These are phyloP conservation scores for Ceratorhiza oryzae-sativae DNA, from an alignment of 1,284 basidiomycete species.

Conservation along the genomic window DNA sequence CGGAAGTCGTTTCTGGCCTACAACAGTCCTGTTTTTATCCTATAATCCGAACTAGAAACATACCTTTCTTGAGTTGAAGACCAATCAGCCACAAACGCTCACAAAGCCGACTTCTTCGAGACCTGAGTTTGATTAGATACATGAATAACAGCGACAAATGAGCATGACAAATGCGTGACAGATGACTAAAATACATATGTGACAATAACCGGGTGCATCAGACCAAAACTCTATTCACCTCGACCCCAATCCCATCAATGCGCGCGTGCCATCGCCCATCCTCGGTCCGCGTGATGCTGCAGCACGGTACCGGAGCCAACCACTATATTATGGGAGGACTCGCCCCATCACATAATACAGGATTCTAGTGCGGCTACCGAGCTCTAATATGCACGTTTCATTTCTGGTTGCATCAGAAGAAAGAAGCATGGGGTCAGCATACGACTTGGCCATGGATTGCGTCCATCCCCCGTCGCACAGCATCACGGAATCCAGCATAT, in stretches of 20 bases:
- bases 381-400: slow-evolving; percentile 15
- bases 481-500: slow-evolving; percentile 13
- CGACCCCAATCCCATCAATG: background rate
- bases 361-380: background rate
- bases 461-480: background rate
- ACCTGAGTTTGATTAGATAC: background rate
- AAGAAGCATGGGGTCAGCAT: slow-evolving; percentile 10
- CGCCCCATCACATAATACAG: background rate
- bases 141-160: background rate
- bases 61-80: background rate
- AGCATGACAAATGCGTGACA: slow-evolving; percentile 22
- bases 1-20: no score
- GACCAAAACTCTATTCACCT: slow-evolving; percentile 16
- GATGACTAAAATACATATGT: slow-evolving; percentile 33
- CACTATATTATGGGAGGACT: background rate
- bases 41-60: background rate
- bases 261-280: no score
- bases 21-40: no score
- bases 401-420: slow-evolving; percentile 41
- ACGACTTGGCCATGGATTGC: slow-evolving; percentile 19
- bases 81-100: background rate
- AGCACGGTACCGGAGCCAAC: background rate
- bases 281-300: background rate
- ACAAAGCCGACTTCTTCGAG: no score
- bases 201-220: slow-evolving; percentile 13